phyloP scores from a whole-genome alignment of 768 basidiomycete species.

The Macrolepiota albuminosa region DNA sequence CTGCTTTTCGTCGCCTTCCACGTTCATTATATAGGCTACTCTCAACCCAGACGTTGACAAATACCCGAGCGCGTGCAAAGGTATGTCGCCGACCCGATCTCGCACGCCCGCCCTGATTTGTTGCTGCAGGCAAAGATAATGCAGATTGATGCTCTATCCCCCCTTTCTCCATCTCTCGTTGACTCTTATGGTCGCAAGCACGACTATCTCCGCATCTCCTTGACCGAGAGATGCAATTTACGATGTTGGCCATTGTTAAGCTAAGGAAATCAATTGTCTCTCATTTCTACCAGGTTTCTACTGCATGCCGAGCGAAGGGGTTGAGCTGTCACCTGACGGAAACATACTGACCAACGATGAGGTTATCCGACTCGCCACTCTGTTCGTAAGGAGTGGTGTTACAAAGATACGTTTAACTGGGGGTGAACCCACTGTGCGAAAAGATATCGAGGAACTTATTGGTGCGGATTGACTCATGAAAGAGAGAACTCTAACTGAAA shows the following conservation, averaged over 20 bases:
- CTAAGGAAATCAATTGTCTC: background rate
- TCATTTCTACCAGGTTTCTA: slow-evolving; percentile 64
- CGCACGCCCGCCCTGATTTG: background rate
- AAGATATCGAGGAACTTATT: slow-evolving; percentile 66
- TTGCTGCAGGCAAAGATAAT: slow-evolving; percentile 50
- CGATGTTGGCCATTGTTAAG: slow-evolving; percentile 47
- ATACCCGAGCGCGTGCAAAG: slow-evolving; percentile 18
- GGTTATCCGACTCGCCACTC: slow-evolving; percentile 60
- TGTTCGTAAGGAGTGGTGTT: slow-evolving; percentile 81
- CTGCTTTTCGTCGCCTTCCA: background rate
- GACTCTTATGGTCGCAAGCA: slow-evolving; percentile 68
- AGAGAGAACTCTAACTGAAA: background rate
- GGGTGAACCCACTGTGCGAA: slow-evolving; percentile 83
- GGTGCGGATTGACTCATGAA: slow-evolving; percentile 32
- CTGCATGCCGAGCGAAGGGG: slow-evolving; percentile 83
- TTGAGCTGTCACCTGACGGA: slow-evolving; percentile 65
- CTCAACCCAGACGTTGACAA: slow-evolving; percentile 6
- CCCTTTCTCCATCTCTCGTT: slow-evolving; percentile 50
- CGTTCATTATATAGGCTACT: slow-evolving; percentile 8
- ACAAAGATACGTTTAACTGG: slow-evolving; percentile 87
- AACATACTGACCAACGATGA: slow-evolving; percentile 76
- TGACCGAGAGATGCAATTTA: slow-evolving; percentile 86
- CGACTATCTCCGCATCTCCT: slow-evolving; percentile 83
- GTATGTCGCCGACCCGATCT: slow-evolving; percentile 1
- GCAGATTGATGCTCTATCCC: slow-evolving; percentile 41